These are phyloP conservation scores for Canna indica DNA, from an alignment of 176 grass and related monocot species.

Conservation along the genomic window DNA sequence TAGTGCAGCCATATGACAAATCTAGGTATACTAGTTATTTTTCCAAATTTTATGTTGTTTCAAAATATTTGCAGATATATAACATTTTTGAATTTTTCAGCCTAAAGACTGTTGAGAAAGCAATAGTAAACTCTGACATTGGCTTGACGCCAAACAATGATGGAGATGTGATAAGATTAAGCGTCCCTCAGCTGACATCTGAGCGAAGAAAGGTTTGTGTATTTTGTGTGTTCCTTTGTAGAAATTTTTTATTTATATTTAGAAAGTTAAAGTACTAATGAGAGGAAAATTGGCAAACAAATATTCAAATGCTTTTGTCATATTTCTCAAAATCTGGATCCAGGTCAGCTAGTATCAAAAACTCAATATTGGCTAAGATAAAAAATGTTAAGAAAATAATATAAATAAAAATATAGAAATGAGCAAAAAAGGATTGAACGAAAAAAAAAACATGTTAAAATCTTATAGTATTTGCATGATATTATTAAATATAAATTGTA, in stretches of 20 bases:
- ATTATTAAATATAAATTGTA: too few relatives aligned
- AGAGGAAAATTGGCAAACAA: background rate
- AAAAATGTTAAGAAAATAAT: too few relatives aligned
- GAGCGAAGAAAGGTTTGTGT: constrained; percentile 86
- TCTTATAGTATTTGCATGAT: too few relatives aligned
- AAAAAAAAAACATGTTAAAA: too few relatives aligned
- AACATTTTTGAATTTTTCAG: constrained; percentile 26
- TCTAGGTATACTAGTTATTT: constrained; percentile 42
- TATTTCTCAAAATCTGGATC: background rate
- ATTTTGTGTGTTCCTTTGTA: background rate
- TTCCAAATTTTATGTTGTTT: constrained; percentile 9
- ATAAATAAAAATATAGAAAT: too few relatives aligned
- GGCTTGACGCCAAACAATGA: constrained; percentile 89
- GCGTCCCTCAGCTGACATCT: constrained; percentile 76
- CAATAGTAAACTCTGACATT: constrained; percentile 84
- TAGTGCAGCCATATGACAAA: constrained; percentile 91
- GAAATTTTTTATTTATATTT: background rate
- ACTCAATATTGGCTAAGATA: too few relatives aligned
- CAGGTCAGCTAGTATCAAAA: too few relatives aligned
- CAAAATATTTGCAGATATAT: background rate
- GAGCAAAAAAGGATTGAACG: too few relatives aligned
- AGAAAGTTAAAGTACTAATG: background rate
- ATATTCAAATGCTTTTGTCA: background rate
- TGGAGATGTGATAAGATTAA: constrained; percentile 71
- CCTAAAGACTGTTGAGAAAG: constrained; percentile 91